Percentiles rank a stretch among this genome's conserved stretches.
These are phyloP conservation scores for Carex littledalei DNA, from an alignment of 176 grass and related monocot species.

Conservation along the genomic window DNA sequence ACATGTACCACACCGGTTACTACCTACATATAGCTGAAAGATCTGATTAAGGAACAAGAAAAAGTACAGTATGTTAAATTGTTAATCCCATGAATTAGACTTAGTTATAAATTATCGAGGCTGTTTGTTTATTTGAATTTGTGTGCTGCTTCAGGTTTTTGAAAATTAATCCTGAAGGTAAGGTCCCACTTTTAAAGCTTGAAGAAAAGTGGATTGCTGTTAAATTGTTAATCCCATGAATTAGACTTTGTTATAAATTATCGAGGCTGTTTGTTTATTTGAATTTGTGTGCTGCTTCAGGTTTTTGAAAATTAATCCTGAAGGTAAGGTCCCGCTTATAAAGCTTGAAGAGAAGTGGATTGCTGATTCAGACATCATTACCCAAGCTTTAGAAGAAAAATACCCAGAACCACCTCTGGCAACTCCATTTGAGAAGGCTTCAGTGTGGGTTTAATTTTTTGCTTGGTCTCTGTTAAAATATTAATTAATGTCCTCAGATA, in stretches of 20 bases:
- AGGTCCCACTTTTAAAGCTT: constrained; percentile 71
- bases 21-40: background rate
- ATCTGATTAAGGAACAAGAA: background rate
- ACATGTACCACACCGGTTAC: background rate
- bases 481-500: constrained; percentile 1
- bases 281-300: constrained; percentile 22
- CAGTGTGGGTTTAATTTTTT: constrained; percentile 43
- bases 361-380: constrained; percentile 83
- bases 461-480: background rate
- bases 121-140: background rate
- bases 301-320: constrained; percentile 75
- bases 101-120: background rate
- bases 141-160: constrained; percentile 47
- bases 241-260: background rate
- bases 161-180: constrained; percentile 79
- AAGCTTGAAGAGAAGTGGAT: constrained; percentile 86
- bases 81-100: background rate
- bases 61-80: background rate
- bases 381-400: constrained; percentile 72
- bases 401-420: constrained; percentile 67
- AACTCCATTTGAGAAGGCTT: constrained; percentile 75
- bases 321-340: constrained; percentile 79
- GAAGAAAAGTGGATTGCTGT: constrained; percentile 74
- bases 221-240: background rate
- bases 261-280: background rate